Base-by-base conservation (phyloP, 495 filamentous ascomycete genomes). In the Aspergillus wentii region DNA sequence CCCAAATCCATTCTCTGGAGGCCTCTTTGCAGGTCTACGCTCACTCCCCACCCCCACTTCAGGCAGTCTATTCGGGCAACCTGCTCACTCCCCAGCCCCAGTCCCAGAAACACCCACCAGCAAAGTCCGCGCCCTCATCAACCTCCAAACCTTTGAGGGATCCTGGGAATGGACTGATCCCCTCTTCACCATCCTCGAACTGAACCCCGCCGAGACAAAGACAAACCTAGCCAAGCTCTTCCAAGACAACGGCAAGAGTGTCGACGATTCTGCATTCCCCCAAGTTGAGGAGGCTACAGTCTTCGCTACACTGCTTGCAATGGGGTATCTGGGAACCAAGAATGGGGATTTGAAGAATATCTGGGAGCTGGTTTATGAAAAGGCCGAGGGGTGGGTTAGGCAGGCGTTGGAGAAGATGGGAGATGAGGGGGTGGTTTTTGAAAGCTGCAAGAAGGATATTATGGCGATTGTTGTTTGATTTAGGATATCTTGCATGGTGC, bases 301-400 rank as follows among this genome's bases (percentile, higher is more conserved):
- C 8, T 40, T 68, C 17, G 68, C 70, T 4, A 82, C 80, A 5
- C 49, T 69, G 10, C 35, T 78, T 26, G 75, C 64, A 7, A 35
- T 80, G 30, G 64, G 48, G 4, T 79, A 53, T 38, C 51, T 83
- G 22, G 61, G 72, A 48, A 42, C 30, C 19, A 66, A 59, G 40
- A 33, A 75, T 32, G 38, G 3, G 0, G 56, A 38, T 4, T 49
- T 64, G 33, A 51, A 57, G 52, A 70, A 68, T n/a, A 52, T 60
- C 16, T 81, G 78, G 79, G 74, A 76, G 48, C 58, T 82, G 57
- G 48, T 67, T 27, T 51, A 51, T 18, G 45, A 48, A 16, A 70
- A 69, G 37, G 63, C 57, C 18, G 56, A 43, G 21, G 27, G n/a
- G 2, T 71, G 63, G 63, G 29, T 51, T 11, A 20, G 4, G 5